Evolutionary conservation across 2,329 filamentous ascomycete genomes (phyloP), one percentile per base, ranked within the genome.

Genomic region (Sporothrix brasiliensis): DNA sequence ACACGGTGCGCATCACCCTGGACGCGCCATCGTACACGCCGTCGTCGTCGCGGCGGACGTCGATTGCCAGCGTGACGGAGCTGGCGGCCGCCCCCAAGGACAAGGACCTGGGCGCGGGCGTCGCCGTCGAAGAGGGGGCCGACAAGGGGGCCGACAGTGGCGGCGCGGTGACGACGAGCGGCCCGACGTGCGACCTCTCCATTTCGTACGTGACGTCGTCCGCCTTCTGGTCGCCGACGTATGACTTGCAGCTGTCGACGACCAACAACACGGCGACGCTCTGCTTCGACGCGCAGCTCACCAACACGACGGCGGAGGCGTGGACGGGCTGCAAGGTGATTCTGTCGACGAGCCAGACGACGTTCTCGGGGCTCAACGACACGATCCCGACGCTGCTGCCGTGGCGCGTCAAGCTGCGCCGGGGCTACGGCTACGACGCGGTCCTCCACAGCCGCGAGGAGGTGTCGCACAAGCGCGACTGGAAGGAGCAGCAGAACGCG

Each of bases 281-380:
- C 16, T 84, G 84, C 74, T 91, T 91, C 76, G 86, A 89, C 69
- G 88, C 88, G 1, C 83, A 86, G 73, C 84, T 90, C 68, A 84
- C 82, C 70, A 91, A 91, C 78, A 80, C 80, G 67, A 89, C 87
- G 0, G 87, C 86, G 0, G 89, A 91, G 79, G 86, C 84, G 0
- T 91, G 89, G 89, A 81, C 80, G 41, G 84, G 86, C 77, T 85
- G 86, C 76, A 86, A 84, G 72, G 79, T 91, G 50, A 84, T 83
- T 0, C 83, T 91, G 5, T 90, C 88, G 2, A 90, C 87, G 0
- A 89, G 87, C 0, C 86, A 90, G 74, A 85, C 88, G 3, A 83
- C 83, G 5, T 88, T 87, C 68, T 82, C 85, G 1, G 84, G 84
- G 1, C 79, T 89, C 2, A 82, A 85, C 30, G 85, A 89, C 71